Evolutionary conservation across 176 grass and related monocot genomes (phyloP), one percentile per base, ranked within the genome.

Genomic region (Juncus effusus): DNA sequence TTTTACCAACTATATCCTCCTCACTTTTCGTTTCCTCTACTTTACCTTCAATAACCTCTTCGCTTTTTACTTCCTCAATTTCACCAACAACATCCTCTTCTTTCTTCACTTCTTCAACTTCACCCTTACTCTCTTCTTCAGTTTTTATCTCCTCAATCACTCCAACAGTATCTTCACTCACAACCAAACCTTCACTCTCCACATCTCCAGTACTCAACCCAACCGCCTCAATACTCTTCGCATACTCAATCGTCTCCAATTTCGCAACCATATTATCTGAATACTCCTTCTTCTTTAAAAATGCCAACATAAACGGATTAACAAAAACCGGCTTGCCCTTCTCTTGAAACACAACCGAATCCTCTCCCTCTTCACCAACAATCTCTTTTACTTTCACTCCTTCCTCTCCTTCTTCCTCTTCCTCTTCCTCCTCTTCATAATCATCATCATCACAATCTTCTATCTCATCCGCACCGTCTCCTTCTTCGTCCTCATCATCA

Each of bases 351-450:
- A 44, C 40, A 42, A 5, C 39, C 36, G 60, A 40, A 51, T 76
- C 16, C 60, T 16, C 13, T 64, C 51, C 50, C 38, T 57, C 13
- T 64, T 45, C 67, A 60, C 54, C 44, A 65, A 61, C 13, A 19
- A 51, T 49, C 41, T 53, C 66, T 8, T 3, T 49, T 35, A 54
- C 74, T 44, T 69, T 13, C 39, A 9, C 45, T 47, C 42, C 55
- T 53, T 78, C 69, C 64, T 19, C 36, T 78, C 41, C 9, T 36
- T 62, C 56, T 38, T 28, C 59, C 56, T 54, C 57, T 51, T 74
- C 79, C 71, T 85, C 73, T 70, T 88, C 82, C 69, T 92, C 81
- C 70, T 89, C 81, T 63, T 85, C 67, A 61, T 83, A 79, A 19
- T 89, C 85, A 40, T 92, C 88, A 70, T 82, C 19, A 28, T 28